Base-by-base conservation (phyloP, 78 protist genomes). In the Guillardia theta region DNA sequence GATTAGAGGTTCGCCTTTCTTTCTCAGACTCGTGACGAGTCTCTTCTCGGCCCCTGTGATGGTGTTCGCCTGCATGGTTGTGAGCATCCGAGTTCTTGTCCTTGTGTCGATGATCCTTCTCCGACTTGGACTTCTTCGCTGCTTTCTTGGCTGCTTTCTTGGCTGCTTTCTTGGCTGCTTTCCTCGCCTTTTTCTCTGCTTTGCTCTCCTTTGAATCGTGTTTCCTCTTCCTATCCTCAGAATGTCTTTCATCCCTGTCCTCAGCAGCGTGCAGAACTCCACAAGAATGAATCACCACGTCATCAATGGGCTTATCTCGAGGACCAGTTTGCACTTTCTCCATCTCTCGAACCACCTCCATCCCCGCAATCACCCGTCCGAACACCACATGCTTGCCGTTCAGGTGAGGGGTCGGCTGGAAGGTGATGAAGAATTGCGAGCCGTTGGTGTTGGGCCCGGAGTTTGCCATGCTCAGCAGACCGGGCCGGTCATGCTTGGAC, bases 391-490 rank as follows among this genome's bases (percentile, higher is more conserved):
- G 93, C 41, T 88, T 88, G 93, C 93, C 93, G 9, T 88, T 41
- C 8, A 88, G 93, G 39, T 88, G 93, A 0, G 93, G 93, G 0
- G 93, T 88, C 33, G 93, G 93, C 37, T 48, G n/a, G 93, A 88
- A 48, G 2, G 93, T 88, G 64, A 88, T 88, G 64, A 88, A 88
- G 64, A 88, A 88, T 41, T 88, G 93, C 1, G 97, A 94, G 64
- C 96, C 96, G 95, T 97, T 88, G 43, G 70, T 88, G 64, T 88
- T 30, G 4, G 93, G 93, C 30, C 93, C 93, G 22, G 90, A 78
- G 43, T 97, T 97, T 19, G 97, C 97, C 97, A 95, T 97, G 54
- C 97, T 94, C 41, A 97, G 97, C 18, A 64, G 21, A 10, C 94
- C 96, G 1, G 58, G 83, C 4, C 15, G 8, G 27, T 22, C 6